Evolutionary conservation across 164 flowering plant species (phyloP), one percentile per base, ranked within the genome.

Genomic region (Echeveria elegans): DNA sequence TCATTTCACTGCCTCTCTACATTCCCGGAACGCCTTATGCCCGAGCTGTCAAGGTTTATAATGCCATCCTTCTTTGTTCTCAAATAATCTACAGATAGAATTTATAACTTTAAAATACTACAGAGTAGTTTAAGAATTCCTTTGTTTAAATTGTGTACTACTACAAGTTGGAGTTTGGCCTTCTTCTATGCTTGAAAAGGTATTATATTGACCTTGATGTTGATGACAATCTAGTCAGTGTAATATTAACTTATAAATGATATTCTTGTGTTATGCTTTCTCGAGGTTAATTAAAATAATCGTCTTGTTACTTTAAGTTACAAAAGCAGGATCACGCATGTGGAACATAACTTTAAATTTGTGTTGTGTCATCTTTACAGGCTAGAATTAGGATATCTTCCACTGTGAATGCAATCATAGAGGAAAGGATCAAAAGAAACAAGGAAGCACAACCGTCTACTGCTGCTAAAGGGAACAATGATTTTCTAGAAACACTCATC

Each of bases 341-440:
- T 61, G 64, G 37, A 60, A 29, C 6, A 29, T 60, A 32, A 31
- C 56, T 50, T 61, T 31, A 61, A 21, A 37, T 23, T 64, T 8
- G 43, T 64, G 41, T 65, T 65, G 23, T 38, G 59, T 26, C 52
- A 37, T 66, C 78, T 82, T 75, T 85, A 73, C 83, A 85, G 87
- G 90, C 90, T 75, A 83, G 90, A 78, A 74, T 72, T 21, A 79
- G 87, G 72, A 86, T 86, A 75, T 75, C 81, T 48, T 78, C 88
- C 21, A 77, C 83, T 72, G 82, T 86, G 66, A 84, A 82, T 68
- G 82, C 82, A 69, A 73, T 84, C 59, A 69, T 86, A 70, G 80
- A 82, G 72, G 78, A 82, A 71, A 83, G 88, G 72, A 81, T 72
- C 66, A 69, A 72, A 71, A 60, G 66, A 43, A 66, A 34, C 65